Conservation (phyloP, 805 yeast genomes). For the Lipomyces chichibuensis region DNA sequence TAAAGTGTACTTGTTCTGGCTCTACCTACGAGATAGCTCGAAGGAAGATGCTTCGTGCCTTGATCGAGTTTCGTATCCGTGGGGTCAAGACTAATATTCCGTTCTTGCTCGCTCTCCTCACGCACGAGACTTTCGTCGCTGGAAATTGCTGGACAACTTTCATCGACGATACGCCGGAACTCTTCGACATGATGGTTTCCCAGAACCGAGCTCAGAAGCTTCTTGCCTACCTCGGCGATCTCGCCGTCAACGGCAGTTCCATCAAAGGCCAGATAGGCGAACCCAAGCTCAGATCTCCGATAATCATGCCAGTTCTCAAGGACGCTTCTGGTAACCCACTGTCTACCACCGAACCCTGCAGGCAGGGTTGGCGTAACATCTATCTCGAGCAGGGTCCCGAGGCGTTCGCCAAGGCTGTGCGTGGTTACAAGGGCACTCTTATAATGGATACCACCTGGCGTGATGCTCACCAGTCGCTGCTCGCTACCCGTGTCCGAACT, state of each 20-base stretch:
- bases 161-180: slow-evolving; percentile 95
- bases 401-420: slow-evolving; percentile 84
- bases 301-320: slow-evolving; percentile 72
- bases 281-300: slow-evolving; percentile 79
- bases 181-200: slow-evolving; percentile 91
- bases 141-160: slow-evolving; percentile 98
- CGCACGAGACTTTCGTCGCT: slow-evolving; percentile 80
- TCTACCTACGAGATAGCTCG: slow-evolving; percentile 95
- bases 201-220: slow-evolving; percentile 97
- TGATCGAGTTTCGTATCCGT: slow-evolving; percentile 96
- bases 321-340: slow-evolving; percentile 64
- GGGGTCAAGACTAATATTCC: slow-evolving; percentile 99
- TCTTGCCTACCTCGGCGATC: slow-evolving; percentile 85
- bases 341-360: slow-evolving; percentile 61
- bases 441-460: slow-evolving; percentile 99
- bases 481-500: slow-evolving; percentile 97
- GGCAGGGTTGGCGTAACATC: slow-evolving; percentile 91
- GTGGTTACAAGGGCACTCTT: slow-evolving; percentile 81
- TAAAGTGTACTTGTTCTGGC: slow-evolving; percentile 96
- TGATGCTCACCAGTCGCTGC: slow-evolving; percentile 97
- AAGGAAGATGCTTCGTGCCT: slow-evolving; percentile 95
- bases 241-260: slow-evolving; percentile 94
- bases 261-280: slow-evolving; percentile 93
- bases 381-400: slow-evolving; percentile 84
- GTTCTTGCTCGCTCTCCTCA: slow-evolving; percentile 85